Base-by-base conservation (phyloP, 495 filamentous ascomycete genomes). In the Hypomontagnella submonticulosa region DNA sequence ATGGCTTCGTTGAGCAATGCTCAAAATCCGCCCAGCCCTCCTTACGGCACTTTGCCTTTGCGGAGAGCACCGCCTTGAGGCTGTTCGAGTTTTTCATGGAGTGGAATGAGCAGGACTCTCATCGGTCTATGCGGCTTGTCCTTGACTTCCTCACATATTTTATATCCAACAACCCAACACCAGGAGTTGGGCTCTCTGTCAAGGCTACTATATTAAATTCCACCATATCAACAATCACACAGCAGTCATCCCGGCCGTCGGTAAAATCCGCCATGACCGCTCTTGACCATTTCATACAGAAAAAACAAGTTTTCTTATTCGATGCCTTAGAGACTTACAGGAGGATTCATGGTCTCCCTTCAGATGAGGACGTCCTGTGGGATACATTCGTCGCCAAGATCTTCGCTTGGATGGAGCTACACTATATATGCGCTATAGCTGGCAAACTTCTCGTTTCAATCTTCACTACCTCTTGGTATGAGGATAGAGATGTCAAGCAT, bases 61-160 rank as follows among this genome's bases (percentile, higher is more conserved):
- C 82, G 11, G 70, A 84, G 18, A 66, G 71, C 12, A 80, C 81
- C 8, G 90, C 88, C 76, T 66, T 81, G 10, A 76, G 79, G 41
- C 72, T 90, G 3, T 91, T 95, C 70, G 76, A 87, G 11, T 85
- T 90, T 48, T 94, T 87, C 65, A 77, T 96, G 61, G 82, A 87
- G 56, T 89, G 87, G 76, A 92, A 86, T 62, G 89, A 94, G 63
- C 85, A 87, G 64, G 84, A 89, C 34, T 89, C 89, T 58, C 83
- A 88, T 20, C 89, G 92, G 51, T 88, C 90, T 27, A 83, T 93
- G 83, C 87, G 88, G 70, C 88, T 92, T 63, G 80, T 93, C 0
- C 74, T 96, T 43, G 79, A 85, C 64, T 81, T 86, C 41, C 72
- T 91, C 51, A 79, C 79, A 33, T 73, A 77, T 15, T 79, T 87